Percentiles rank a stretch among this genome's conserved stretches.
phyloP scores from a whole-genome alignment of 805 yeast species.

The Lipomyces mesembrius region DNA sequence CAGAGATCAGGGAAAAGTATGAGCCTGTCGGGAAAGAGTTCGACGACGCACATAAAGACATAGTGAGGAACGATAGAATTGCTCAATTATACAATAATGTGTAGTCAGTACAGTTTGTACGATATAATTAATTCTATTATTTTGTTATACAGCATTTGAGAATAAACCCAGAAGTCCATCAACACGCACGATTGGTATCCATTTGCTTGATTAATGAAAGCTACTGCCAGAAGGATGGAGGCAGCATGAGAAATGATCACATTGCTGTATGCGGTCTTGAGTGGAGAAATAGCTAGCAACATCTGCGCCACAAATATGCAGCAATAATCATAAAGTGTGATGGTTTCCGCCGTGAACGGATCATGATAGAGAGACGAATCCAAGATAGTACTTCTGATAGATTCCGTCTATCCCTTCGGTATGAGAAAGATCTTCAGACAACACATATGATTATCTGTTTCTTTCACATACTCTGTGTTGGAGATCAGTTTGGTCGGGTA shows the following conservation, averaged over 20 bases:
- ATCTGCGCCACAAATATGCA: conserved; percentile 9
- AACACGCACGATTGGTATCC: not conserved
- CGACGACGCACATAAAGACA: too few relatives aligned
- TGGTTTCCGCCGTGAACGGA: conserved; percentile 10
- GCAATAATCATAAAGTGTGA: conserved; percentile 5
- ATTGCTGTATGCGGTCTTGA: not conserved
- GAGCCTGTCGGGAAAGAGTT: too few relatives aligned
- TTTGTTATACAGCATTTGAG: too few relatives aligned
- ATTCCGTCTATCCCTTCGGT: not conserved
- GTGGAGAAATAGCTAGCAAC: conserved; percentile 4
- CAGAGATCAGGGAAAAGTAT: too few relatives aligned
- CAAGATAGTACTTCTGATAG: not conserved
- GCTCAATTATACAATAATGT: too few relatives aligned
- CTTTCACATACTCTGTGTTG: not conserved
- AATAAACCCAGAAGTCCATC: not conserved
- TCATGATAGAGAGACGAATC: conserved; percentile 5
- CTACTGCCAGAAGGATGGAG: conserved; percentile 5
- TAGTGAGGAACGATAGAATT: too few relatives aligned
- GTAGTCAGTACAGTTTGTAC: too few relatives aligned
- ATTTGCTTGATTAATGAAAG: not conserved
- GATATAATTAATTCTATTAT: too few relatives aligned
- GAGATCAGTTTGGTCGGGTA: too few relatives aligned
- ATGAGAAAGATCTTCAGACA: conserved; percentile 3
- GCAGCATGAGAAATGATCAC: conserved; percentile 8
- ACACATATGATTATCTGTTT: not conserved